A percentile compares a stretch with the other conserved stretches of the same genome.
phyloP scores from a whole-genome alignment of 2,329 filamentous ascomycete species.

The Didymella pomorum region DNA sequence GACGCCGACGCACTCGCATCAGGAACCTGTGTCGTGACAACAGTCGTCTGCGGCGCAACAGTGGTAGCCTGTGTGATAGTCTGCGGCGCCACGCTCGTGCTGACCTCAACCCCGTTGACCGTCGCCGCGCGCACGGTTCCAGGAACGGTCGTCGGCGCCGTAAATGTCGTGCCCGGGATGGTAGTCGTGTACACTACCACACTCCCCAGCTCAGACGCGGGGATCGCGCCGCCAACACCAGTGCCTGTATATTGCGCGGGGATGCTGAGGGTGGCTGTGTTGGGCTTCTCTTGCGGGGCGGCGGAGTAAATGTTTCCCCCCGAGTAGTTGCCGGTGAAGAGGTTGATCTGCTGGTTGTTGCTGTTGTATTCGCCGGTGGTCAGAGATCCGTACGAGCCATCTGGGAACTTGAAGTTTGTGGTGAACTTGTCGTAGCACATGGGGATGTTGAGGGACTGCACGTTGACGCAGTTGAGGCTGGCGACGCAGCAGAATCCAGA shows the following conservation, averaged over 20 bases:
- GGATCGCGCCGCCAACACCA: conserved; percentile 58
- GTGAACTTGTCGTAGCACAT: conserved; percentile 64
- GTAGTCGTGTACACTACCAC: conserved; percentile 48
- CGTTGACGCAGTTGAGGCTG: conserved; percentile 53
- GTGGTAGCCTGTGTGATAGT: conserved; percentile 38
- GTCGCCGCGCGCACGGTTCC: conserved; percentile 30
- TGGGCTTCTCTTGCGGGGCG: conserved; percentile 50
- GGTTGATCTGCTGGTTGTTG: conserved; percentile 51
- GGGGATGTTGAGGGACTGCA: conserved; percentile 52
- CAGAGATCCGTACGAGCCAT: conserved; percentile 58
- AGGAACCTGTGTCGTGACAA: conserved; percentile 27
- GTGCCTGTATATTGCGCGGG: conserved; percentile 57
- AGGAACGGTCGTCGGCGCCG: conserved; percentile 34
- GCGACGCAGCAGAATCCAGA: conserved; percentile 47
- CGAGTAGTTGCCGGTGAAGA: conserved; percentile 56
- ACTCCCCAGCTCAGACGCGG: conserved; percentile 54
- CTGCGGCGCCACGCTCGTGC: conserved; percentile 29
- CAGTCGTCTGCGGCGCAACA: conserved; percentile 29
- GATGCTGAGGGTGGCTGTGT: conserved; percentile 55
- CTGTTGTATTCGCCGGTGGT: conserved; percentile 55
- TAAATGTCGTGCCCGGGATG: conserved; percentile 37
- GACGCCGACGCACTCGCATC: conserved; percentile 8
- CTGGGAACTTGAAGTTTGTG: conserved; percentile 59
- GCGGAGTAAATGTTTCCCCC: conserved; percentile 57
- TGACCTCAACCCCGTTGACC: conserved; percentile 27